Evolutionary conservation across 805 yeast genomes (phyloP), one percentile per base, ranked within the genome.

Genomic region (Yarrowia keelungensis): DNA sequence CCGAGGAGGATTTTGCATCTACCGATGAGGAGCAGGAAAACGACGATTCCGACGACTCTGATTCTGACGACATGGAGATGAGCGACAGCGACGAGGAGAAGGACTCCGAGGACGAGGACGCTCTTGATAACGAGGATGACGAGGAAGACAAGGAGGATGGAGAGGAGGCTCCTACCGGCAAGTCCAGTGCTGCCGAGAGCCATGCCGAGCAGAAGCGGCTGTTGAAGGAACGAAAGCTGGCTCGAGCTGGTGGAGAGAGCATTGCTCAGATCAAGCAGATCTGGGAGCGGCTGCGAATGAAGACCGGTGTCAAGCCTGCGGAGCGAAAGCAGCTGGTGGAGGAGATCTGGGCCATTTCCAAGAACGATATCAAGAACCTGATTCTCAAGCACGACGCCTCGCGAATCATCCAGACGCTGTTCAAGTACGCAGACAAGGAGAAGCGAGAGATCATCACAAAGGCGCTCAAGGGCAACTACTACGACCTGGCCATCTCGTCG

Each of bases 371-470:
- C 69, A 85, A 86, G 71, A 98, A 94, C 74, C 84, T 94, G 72
- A 97, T 94, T 42, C 79, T 94, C 81, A 92, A 95, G 81, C 99
- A 94, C 77, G 98, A 94, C 82, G 94, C 98, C 10, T 91, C 97
- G 32, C 86, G 99, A 81, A 94, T 94, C 69, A 96, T 94, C 50
- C 99, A 94, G 80, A 92, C 98, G 1, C 84, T 94, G 73, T 88
- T 94, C 71, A 94, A 94, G 78, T 92, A 90, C 77, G 88, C 95
- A 12, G 82, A 89, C 46, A 91, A 89, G 75, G 91, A 87, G 65
- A 87, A 92, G 81, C 87, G 97, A 80, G 89, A 86, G 35, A 82
- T 81, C 32, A 87, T 94, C 71, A 88, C 89, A 16, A 73, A 78
- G 67, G 82, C 92, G 2, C 81, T 94, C 73, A 89, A 88, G 77